Base-by-base conservation (phyloP, 148 eudicot genomes). In the Fagopyrum homotropicum region DNA sequence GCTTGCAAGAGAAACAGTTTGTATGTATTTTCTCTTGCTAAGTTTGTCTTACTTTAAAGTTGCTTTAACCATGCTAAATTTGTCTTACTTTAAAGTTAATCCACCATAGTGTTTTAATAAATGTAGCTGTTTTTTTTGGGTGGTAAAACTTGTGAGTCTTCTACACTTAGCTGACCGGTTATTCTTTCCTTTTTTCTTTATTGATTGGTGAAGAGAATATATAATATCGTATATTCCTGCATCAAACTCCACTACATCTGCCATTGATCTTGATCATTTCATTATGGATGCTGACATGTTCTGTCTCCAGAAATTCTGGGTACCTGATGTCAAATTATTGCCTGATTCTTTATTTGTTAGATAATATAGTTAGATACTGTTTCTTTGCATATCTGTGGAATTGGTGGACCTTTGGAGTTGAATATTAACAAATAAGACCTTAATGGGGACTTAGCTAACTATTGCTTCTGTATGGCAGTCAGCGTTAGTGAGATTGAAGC, bases 401-500 rank as follows among this genome's bases (percentile, higher is more conserved):
- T 17, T 26, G 7, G 9, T 11, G 40, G 11, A 60, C 66, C 3
- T 61, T 61, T 61, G 69, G 30, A 61, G 43, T 61, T 29, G 69
- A 10, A 61, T 61, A 9, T 9, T 26, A 26, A 26, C 19, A 10
- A 9, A 61, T 10, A 61, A 61, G 29, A 61, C 10, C 44, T 9
- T 30, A 4, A 4, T 9, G 16, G 30, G n/a, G 70, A 40, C 16
- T 12, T 15, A 19, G 35, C 57, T 45, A 16, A 57, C 45, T 71
- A 47, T 81, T 75, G 46, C 44, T 69, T 64, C 22, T 66, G 30
- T 29, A 52, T 74, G 78, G 78, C 87, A 89, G 92, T 89, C 75
- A 89, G 86, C 70, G 90, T 89, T 40, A 89, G 87, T 78, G 92
- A 89, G 79, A 87, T 89, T 45, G 92, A 89, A 82, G 92, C 92